Evolutionary conservation across 192 early-diverging fungal species (phyloP).

Genomic region (Linnemannia zychae): DNA sequence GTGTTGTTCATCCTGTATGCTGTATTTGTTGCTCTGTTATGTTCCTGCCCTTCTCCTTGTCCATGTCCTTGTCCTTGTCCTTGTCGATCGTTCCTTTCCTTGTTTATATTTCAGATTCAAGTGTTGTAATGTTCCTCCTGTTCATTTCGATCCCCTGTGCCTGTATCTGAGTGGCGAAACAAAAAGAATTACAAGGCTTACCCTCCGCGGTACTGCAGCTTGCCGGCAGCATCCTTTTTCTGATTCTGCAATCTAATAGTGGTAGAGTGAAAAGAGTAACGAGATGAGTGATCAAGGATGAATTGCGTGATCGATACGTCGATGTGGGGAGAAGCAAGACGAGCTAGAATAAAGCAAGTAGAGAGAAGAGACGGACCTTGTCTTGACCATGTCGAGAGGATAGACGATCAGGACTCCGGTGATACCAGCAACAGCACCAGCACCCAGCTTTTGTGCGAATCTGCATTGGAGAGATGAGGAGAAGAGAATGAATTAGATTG

Average conservation of each 20-base stretch:
- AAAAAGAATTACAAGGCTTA: constrained; percentile 19
- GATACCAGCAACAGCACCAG: constrained; percentile 73
- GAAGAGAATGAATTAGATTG: not conserved
- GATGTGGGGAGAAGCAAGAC: not conserved
- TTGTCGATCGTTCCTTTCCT: too few species aligned
- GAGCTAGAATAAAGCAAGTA: not conserved
- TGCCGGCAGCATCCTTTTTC: constrained; percentile 59
- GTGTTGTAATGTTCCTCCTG: too few species aligned
- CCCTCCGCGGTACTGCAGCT: constrained; percentile 65
- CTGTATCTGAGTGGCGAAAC: too few species aligned
- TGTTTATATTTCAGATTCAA: too few species aligned
- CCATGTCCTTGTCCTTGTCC: too few species aligned
- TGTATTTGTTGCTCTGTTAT: too few species aligned
- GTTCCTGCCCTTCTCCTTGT: too few species aligned
- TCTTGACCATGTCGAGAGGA: constrained; percentile 81
- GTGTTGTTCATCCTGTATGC: too few species aligned
- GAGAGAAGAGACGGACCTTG: constrained; percentile 37
- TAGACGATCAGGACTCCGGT: constrained; percentile 72
- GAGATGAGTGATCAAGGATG: not conserved
- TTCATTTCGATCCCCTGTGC: too few species aligned
- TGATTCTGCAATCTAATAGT: constrained; percentile 69
- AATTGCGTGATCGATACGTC: too few species aligned
- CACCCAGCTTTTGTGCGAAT: constrained; percentile 59
- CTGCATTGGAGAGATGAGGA: constrained; percentile 1
- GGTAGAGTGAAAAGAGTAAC: not conserved